Percentiles rank a stretch among this genome's conserved stretches.
These are phyloP conservation scores for Blastocystis sp. DNA, from an alignment of 352 stramenopile species.

Conservation along the genomic window DNA sequence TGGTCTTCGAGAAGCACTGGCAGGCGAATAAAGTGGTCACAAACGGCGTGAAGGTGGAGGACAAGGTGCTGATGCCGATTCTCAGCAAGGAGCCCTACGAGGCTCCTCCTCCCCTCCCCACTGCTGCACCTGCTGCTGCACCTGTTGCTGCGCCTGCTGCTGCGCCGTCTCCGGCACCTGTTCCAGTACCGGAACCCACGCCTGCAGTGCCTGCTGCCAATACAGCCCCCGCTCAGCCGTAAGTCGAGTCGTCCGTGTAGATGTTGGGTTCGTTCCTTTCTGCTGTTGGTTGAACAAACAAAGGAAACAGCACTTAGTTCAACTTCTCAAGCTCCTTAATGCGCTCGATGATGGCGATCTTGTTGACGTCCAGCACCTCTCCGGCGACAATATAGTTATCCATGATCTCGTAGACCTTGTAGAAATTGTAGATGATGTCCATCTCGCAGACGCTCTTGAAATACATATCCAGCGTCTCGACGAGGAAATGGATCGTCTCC, in stretches of 20 bases:
- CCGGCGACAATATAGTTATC: slow-evolving; percentile 90
- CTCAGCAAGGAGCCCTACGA: background rate
- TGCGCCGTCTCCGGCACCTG: background rate
- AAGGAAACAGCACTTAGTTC: background rate
- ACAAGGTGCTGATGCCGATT: slow-evolving; percentile 6
- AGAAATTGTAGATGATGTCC: slow-evolving; percentile 88
- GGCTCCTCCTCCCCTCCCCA: background rate
- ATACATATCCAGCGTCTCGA: slow-evolving; percentile 94
- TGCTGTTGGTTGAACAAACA: background rate
- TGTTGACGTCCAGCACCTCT: slow-evolving; percentile 86
- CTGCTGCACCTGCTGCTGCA: background rate
- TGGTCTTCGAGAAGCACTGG: slow-evolving; percentile 50
- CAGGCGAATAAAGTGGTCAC: slow-evolving; percentile 14
- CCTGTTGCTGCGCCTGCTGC: background rate
- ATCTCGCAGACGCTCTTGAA: slow-evolving; percentile 98
- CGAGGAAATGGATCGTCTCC: slow-evolving; percentile 96
- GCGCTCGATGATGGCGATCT: slow-evolving; percentile 85
- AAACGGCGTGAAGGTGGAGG: background rate
- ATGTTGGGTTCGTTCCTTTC: no score
- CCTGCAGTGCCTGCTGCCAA: no score
- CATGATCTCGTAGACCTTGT: slow-evolving; percentile 89
- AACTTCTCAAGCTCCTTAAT: slow-evolving; percentile 88
- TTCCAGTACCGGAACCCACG: background rate
- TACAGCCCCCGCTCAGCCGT: no score
- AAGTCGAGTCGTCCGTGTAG: no score